Conservation (phyloP, 2,329 filamentous ascomycete genomes). For the Plectosphaerella cucumerina region DNA sequence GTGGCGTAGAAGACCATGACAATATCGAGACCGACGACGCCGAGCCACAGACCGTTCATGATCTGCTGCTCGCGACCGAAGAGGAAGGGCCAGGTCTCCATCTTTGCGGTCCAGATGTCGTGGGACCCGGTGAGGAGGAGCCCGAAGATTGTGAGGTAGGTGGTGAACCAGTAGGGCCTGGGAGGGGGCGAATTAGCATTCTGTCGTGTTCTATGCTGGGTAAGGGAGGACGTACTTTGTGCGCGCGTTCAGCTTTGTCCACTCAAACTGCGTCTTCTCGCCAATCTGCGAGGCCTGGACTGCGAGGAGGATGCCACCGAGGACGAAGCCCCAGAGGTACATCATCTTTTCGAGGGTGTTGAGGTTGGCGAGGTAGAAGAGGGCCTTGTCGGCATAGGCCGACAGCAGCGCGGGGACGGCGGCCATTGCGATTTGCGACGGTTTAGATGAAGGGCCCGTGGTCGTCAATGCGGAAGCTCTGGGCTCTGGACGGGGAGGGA, state of each 20-base stretch:
- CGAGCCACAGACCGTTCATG: conserved; percentile 43
- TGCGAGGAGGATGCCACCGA: conserved; percentile 15
- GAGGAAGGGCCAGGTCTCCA: conserved; percentile 18
- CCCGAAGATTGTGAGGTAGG: conserved; percentile 15
- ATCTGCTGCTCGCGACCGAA: conserved; percentile 31
- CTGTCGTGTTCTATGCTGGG: background rate
- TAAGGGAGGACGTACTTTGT: background rate
- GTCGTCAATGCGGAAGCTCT: background rate
- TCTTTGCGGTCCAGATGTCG: conserved; percentile 21
- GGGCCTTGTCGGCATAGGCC: background rate
- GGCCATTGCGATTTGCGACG: background rate
- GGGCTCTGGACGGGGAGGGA: background rate
- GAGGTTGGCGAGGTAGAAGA: conserved; percentile 8
- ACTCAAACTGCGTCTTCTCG: conserved; percentile 3
- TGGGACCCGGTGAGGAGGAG: conserved; percentile 13
- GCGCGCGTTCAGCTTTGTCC: background rate
- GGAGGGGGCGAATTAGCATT: background rate
- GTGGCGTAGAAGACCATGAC: conserved; percentile 37
- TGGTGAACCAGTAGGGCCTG: conserved; percentile 16
- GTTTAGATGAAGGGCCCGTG: background rate
- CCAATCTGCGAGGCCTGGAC: conserved; percentile 15
- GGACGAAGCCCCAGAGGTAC: conserved; percentile 13
- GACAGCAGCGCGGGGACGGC: background rate
- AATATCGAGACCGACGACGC: conserved; percentile 40
- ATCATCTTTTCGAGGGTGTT: conserved; percentile 14